Conservation (phyloP, 2,329 filamentous ascomycete species). For the Macrophomina tecta region DNA sequence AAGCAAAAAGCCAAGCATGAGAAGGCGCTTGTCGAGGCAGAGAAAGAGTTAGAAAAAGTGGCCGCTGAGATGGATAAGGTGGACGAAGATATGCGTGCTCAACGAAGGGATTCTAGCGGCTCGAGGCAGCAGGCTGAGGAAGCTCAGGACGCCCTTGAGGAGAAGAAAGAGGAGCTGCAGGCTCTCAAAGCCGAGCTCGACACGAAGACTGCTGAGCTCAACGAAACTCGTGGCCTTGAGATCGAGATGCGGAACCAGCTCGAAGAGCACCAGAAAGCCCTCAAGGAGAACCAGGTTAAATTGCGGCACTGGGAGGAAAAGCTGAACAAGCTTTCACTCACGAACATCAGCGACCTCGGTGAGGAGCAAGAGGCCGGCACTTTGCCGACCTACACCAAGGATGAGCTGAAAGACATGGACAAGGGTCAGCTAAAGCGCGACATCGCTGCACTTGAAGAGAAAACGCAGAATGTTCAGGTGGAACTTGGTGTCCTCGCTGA, state of each 20-base stretch:
- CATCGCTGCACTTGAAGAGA: conserved; percentile 72
- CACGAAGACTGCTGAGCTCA: conserved; percentile 82
- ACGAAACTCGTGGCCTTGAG: conserved; percentile 85
- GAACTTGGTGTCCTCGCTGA: conserved; percentile 88
- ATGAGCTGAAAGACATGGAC: conserved; percentile 68
- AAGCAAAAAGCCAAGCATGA: conserved; percentile 89
- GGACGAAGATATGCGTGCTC: conserved; percentile 77
- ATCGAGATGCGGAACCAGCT: conserved; percentile 99
- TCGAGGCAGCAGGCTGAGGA: conserved; percentile 77
- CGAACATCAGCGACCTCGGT: conserved; percentile 70
- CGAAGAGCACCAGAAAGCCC: conserved; percentile 90
- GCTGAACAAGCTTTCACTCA: conserved; percentile 79
- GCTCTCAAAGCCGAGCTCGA: conserved; percentile 85
- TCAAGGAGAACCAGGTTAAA: conserved; percentile 84
- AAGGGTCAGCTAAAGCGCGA: conserved; percentile 67
- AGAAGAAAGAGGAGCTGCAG: conserved; percentile 81
- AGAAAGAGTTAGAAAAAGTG: conserved; percentile 77
- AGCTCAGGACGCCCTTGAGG: conserved; percentile 76
- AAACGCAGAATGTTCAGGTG: conserved; percentile 83
- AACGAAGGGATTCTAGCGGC: conserved; percentile 75
- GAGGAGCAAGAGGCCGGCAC: conserved; percentile 55
- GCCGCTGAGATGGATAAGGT: conserved; percentile 76
- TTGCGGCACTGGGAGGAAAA: conserved; percentile 90
- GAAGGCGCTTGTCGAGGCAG: conserved; percentile 79
- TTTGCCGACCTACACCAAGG: conserved; percentile 79